Conservation (phyloP, 176 grass and related monocot species). For the Aegilops longissima region DNA sequence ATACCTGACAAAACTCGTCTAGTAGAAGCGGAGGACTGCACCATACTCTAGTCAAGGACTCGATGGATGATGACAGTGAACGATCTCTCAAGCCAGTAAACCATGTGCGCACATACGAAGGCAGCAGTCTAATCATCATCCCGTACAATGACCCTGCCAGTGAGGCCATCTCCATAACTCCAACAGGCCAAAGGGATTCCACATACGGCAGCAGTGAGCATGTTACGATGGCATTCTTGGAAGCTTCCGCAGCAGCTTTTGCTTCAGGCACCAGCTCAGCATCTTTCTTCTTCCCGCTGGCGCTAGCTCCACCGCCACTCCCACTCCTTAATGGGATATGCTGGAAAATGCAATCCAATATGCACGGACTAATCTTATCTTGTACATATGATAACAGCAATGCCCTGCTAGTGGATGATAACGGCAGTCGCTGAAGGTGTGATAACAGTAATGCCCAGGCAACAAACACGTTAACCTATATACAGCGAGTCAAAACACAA, state of each 20-base stretch:
- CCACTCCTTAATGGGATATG: constrained; percentile 72
- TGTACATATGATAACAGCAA: constrained; percentile 73
- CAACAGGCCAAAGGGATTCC: constrained; percentile 76
- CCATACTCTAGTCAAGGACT: constrained; percentile 88
- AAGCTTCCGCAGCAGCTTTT: constrained; percentile 73
- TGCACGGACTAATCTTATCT: constrained; percentile 64
- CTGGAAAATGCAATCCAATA: constrained; percentile 91
- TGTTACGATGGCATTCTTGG: constrained; percentile 56
- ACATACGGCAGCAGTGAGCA: constrained; percentile 64
- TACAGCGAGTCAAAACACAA: constrained; percentile 17
- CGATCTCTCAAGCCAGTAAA: constrained; percentile 78
- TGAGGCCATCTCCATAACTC: constrained; percentile 65
- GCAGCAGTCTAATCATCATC: constrained; percentile 86
- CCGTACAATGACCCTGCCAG: constrained; percentile 82
- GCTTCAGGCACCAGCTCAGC: constrained; percentile 61
- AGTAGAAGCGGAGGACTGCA: constrained; percentile 87
- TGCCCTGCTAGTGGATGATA: constrained; percentile 54
- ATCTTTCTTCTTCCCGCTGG: constrained; percentile 76
- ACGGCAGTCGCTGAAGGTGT: constrained; percentile 55
- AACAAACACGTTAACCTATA: constrained; percentile 74
- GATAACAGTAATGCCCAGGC: constrained; percentile 77
- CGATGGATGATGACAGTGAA: constrained; percentile 50
- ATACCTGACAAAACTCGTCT: constrained; percentile 92
- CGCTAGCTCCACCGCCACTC: neutral
- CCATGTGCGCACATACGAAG: constrained; percentile 89